Evolutionary conservation across 306 rosid genomes (phyloP), one percentile per base, ranked within the genome.

Genomic region (Prunus kanzakura): DNA sequence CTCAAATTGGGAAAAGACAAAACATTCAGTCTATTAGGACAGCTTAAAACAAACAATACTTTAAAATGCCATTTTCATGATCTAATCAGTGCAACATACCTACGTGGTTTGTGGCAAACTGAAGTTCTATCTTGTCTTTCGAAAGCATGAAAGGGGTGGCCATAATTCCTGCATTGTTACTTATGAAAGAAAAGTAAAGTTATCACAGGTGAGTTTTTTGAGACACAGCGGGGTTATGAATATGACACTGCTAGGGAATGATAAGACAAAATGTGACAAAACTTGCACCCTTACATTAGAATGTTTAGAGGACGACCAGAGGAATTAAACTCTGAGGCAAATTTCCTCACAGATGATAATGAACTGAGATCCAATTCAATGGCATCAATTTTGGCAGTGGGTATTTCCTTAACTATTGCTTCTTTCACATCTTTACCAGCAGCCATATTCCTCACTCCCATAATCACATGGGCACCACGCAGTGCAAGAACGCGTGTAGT

Each of bases 81-180:
- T 18, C 25, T 4, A 11, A 49, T 32, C 56, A 43, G 60, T 76
- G 77, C 67, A 2, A 70, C 82, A 11, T 78, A 89, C 98, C 97
- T 32, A 90, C 3, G 80, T 92, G 88, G 82, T 92, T 94, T 23
- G 97, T 94, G 4, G 96, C 97, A 79, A 94, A 94, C 71, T 89
- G 97, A 61, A 90, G 84, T 80, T 94, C 98, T 71, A 91, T 88
- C 58, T 89, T 86, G 85, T 94, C 96, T 74, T 85, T 84, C 25
- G 96, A 91, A 76, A 89, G 88, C 41, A 69, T 69, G 84, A 86
- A 94, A 25, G 93, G 91, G 47, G 84, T 32, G 60, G 95, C 96
- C 87, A 84, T 79, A 67, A 91, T 67, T 76, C 96, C 98, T 81
- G 98, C 97, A 84, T 94, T 94, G 85, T 94, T 94, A 84, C 98